Evolutionary conservation across 2,329 filamentous ascomycete species (phyloP).

Genomic region (Cercospora sp.): DNA sequence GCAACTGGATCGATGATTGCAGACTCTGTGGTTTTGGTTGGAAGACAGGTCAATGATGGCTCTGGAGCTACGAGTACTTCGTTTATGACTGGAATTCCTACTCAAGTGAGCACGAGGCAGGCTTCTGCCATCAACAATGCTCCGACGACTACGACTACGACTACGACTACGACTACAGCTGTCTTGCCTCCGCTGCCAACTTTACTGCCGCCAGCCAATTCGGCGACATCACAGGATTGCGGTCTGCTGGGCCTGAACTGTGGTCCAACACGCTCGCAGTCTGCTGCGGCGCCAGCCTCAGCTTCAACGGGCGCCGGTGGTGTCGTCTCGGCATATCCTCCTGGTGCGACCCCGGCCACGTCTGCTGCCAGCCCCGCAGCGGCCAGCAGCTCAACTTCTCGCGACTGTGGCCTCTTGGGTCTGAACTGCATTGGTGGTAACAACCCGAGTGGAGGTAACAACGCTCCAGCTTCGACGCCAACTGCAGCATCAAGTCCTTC

Average conservation of each 20-base stretch:
- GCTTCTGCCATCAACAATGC: conserved; percentile 13
- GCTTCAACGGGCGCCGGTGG: neutral
- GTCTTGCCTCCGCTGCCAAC: neutral
- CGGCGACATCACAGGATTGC: conserved; percentile 2
- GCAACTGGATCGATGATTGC: conserved; percentile 17
- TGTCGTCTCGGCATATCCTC: neutral
- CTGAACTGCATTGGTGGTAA: conserved; percentile 3
- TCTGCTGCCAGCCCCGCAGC: neutral
- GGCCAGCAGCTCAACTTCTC: neutral
- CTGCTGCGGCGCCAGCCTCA: neutral
- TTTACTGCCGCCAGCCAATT: conserved; percentile 5
- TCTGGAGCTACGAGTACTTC: conserved; percentile 12
- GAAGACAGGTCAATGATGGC: conserved; percentile 16
- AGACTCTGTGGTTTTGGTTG: conserved; percentile 26
- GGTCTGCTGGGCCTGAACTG: conserved; percentile 6
- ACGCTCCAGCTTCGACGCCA: neutral
- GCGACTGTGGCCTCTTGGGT: conserved; percentile 1
- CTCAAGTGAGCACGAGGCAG: conserved; percentile 12
- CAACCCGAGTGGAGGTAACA: neutral
- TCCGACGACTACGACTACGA: conserved; percentile 11
- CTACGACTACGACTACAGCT: conserved; percentile 10
- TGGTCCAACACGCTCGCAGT: neutral
- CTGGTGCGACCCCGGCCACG: neutral
- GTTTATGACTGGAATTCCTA: conserved; percentile 11
- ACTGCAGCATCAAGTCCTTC: neutral